These are phyloP conservation scores for Tetrahymena borealis DNA, from an alignment of 73 alveolate species.

Conservation along the genomic window DNA sequence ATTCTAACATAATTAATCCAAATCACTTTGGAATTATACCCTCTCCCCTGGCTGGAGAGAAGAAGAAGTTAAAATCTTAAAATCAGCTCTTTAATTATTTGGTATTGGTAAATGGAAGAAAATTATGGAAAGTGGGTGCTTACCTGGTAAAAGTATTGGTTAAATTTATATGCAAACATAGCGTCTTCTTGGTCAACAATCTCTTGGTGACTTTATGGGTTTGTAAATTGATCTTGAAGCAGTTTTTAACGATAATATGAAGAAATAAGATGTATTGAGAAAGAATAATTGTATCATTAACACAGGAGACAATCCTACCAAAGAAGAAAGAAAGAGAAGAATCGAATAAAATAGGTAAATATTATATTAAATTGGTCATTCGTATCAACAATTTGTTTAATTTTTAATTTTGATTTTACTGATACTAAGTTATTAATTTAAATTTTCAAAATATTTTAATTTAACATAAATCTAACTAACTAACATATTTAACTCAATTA, in stretches of 20 bases:
- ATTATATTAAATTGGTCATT: neutral
- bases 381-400: neutral
- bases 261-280: conserved; percentile 54
- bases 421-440: neutral
- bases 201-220: conserved; percentile 76
- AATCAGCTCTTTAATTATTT: conserved; percentile 57
- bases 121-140: conserved; percentile 63
- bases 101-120: conserved; percentile 81
- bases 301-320: conserved; percentile 66
- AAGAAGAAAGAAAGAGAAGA: conserved; percentile 46
- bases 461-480: too few relatives aligned
- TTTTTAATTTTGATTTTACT: too few relatives aligned
- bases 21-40: conserved; percentile 62
- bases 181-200: conserved; percentile 67
- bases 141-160: conserved; percentile 73
- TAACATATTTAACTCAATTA: neutral
- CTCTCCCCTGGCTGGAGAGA: conserved; percentile 80
- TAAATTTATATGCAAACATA: conserved; percentile 63
- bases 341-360: conserved; percentile 32
- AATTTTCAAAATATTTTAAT: neutral
- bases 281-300: conserved; percentile 70
- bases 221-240: conserved; percentile 55
- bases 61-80: conserved; percentile 69
- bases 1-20: conserved; percentile 27
- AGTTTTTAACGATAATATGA: conserved; percentile 52